A percentile compares a stretch with the other conserved stretches of the same genome.
These are phyloP conservation scores for Yarrowia keelungensis DNA, from an alignment of 805 yeast species.

Conservation along the genomic window DNA sequence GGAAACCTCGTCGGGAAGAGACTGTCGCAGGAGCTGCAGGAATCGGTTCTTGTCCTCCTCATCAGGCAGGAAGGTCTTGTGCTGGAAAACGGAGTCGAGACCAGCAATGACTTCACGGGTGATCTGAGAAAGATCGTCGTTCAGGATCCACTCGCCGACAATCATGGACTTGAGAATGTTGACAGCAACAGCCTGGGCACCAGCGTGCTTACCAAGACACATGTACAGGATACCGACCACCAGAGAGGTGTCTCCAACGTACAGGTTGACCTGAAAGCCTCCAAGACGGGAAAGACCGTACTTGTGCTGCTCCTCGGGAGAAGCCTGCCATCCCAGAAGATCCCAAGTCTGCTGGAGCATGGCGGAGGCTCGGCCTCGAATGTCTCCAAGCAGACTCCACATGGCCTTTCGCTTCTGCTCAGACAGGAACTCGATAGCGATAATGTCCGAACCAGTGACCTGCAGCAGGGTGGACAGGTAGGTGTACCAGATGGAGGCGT, in stretches of 20 bases:
- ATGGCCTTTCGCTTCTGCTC: slow-evolving; percentile 78
- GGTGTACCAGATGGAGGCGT: slow-evolving; percentile 71
- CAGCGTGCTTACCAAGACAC: slow-evolving; percentile 69
- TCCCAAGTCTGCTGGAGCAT: slow-evolving; percentile 75
- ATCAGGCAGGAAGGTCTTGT: slow-evolving; percentile 64
- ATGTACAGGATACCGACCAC: slow-evolving; percentile 69
- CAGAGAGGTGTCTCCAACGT: slow-evolving; percentile 60
- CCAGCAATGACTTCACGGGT: slow-evolving; percentile 70
- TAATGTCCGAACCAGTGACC: slow-evolving; percentile 70
- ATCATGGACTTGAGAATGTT: slow-evolving; percentile 73
- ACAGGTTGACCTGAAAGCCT: slow-evolving; percentile 73
- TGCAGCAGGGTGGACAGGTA: slow-evolving; percentile 64
- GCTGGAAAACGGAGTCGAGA: slow-evolving; percentile 67
- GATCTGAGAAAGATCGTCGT: slow-evolving; percentile 63
- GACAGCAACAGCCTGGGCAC: slow-evolving; percentile 67
- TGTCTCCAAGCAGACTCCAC: slow-evolving; percentile 64
- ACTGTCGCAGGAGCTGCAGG: slow-evolving; percentile 57
- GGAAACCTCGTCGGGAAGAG: slow-evolving; percentile 69
- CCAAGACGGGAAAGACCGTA: slow-evolving; percentile 70
- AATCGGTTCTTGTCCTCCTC: slow-evolving; percentile 62
- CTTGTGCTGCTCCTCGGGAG: slow-evolving; percentile 60
- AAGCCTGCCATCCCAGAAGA: slow-evolving; percentile 67
- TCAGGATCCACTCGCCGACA: slow-evolving; percentile 67
- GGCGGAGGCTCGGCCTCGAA: slow-evolving; percentile 64
- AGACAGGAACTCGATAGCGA: slow-evolving; percentile 71